These are phyloP conservation scores for Colletotrichum kahawae DNA, from an alignment of 2,329 filamentous ascomycete species.

Conservation along the genomic window DNA sequence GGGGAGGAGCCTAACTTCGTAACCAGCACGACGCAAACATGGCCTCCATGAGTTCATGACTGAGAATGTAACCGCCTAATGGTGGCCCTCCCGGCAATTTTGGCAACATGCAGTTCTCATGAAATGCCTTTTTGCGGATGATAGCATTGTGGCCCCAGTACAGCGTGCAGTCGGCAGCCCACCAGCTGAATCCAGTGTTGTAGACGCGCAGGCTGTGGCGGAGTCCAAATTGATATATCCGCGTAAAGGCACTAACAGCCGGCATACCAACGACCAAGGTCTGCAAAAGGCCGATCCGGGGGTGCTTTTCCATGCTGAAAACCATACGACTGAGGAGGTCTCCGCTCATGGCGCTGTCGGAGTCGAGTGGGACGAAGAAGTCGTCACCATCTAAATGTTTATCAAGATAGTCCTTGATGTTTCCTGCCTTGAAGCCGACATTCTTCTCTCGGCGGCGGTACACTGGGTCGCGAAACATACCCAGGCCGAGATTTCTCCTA, in stretches of 20 bases:
- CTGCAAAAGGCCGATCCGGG: background rate
- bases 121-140: background rate
- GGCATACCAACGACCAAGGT: background rate
- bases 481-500: background rate
- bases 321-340: background rate
- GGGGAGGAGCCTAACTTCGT: background rate
- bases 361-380: background rate
- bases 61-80: background rate
- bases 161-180: background rate
- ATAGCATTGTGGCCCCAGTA: background rate
- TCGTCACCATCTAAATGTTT: background rate
- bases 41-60: background rate
- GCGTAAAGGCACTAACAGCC: background rate
- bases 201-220: background rate
- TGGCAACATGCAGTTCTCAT: background rate
- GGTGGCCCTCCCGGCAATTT: background rate
- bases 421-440: background rate
- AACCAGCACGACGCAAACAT: background rate
- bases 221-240: background rate
- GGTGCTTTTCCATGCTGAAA: background rate
- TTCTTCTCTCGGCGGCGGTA: background rate
- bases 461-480: background rate
- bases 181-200: background rate
- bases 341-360: background rate
- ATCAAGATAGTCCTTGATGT: background rate